These are phyloP conservation scores for Podila epicladia DNA, from an alignment of 192 early-diverging fungal species.

Conservation along the genomic window DNA sequence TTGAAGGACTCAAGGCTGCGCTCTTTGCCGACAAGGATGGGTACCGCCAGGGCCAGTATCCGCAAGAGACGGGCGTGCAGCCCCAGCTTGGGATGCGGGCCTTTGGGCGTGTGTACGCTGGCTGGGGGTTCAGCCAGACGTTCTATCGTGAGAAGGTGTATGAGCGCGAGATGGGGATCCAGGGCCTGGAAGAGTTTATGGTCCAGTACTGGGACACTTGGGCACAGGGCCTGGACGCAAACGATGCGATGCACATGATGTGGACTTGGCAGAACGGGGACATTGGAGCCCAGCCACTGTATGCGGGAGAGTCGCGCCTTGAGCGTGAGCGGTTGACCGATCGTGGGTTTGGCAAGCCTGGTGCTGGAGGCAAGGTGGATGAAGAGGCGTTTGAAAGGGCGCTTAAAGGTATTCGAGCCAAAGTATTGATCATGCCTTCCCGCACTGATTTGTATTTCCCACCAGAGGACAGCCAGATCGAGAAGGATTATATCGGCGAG, in stretches of 20 bases:
- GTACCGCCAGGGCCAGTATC: constrained; percentile 14
- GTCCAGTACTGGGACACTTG: constrained; percentile 30
- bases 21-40: constrained; percentile 17
- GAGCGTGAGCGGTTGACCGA: background rate
- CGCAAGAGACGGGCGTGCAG: constrained; percentile 15
- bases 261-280: constrained; percentile 32
- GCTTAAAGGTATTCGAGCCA: constrained; percentile 18
- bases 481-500: constrained; percentile 30
- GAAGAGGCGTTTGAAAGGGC: constrained; percentile 25
- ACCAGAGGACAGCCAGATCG: constrained; percentile 34
- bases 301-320: constrained; percentile 10
- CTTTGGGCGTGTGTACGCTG: constrained; percentile 25
- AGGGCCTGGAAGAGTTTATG: constrained; percentile 13
- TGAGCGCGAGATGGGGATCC: constrained; percentile 18
- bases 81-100: constrained; percentile 13
- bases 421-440: constrained; percentile 24
- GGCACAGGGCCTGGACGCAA: constrained; percentile 24
- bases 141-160: constrained; percentile 36
- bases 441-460: constrained; percentile 28
- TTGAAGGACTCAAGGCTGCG: constrained; percentile 23
- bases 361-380: constrained; percentile 12
- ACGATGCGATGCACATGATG: constrained; percentile 33
- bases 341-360: constrained; percentile 11
- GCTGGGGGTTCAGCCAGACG: constrained; percentile 37
- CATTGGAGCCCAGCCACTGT: constrained; percentile 27